Evolutionary conservation across 192 early-diverging fungal species (phyloP).

Genomic region (Gaertneriomyces sp.): DNA sequence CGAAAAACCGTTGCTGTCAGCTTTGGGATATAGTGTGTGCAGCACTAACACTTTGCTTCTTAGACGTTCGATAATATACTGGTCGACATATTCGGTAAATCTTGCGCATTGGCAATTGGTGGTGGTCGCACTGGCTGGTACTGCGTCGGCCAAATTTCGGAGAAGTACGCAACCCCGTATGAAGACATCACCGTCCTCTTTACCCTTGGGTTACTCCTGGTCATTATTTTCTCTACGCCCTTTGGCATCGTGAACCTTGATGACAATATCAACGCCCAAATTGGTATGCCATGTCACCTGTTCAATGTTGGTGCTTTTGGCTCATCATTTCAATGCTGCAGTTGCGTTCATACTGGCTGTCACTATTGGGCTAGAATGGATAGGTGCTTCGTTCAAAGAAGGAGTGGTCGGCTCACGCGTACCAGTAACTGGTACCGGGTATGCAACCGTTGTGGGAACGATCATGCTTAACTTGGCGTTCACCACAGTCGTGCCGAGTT

Average conservation of each 20-base stretch:
- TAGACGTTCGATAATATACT: conserved; percentile 52
- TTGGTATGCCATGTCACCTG: conserved; percentile 29
- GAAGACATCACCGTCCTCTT: conserved; percentile 42
- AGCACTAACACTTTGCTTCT: background rate
- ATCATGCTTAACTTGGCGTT: conserved; percentile 54
- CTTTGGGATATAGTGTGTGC: background rate
- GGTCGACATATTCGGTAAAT: conserved; percentile 49
- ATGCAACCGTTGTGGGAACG: conserved; percentile 38
- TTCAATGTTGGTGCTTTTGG: background rate
- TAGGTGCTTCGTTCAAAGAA: conserved; percentile 26
- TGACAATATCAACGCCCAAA: conserved; percentile 53
- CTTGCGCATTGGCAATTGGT: conserved; percentile 41
- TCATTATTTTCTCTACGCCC: conserved; percentile 41
- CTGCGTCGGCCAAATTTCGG: conserved; percentile 30
- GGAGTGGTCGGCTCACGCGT: conserved; percentile 24
- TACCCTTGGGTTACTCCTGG: conserved; percentile 38
- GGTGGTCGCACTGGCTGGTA: conserved; percentile 25
- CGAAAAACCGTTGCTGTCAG: background rate
- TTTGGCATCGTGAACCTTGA: conserved; percentile 50
- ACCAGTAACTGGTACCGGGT: conserved; percentile 31
- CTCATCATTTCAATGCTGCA: conserved; percentile 6
- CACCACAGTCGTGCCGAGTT: conserved; percentile 50
- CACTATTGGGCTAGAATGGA: conserved; percentile 43
- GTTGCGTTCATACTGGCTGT: conserved; percentile 43
- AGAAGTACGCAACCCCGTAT: conserved; percentile 40